Evolutionary conservation across 129 eudicot genomes (phyloP).

Genomic region (Flaveria trinervia): DNA sequence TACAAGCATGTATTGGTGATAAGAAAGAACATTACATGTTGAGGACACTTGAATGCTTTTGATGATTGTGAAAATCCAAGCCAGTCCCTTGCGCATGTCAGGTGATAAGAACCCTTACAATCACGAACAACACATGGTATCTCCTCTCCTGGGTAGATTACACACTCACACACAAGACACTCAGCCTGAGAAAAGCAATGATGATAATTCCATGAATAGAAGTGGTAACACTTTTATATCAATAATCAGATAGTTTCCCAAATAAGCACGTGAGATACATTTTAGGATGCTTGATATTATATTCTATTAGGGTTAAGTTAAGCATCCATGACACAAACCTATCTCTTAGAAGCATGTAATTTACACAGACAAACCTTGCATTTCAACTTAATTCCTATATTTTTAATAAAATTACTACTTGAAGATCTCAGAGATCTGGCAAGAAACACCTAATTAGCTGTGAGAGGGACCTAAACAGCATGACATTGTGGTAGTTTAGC

Average conservation of each 20-base stretch:
- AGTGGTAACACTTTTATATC: not conserved
- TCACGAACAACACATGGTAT: constrained; percentile 63
- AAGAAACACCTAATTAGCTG: no score
- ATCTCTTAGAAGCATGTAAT: not conserved
- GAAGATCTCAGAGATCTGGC: no score
- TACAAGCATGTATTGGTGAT: not conserved
- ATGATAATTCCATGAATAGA: not conserved
- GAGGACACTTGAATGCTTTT: constrained; percentile 84
- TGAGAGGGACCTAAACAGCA: no score
- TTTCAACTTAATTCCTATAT: not conserved
- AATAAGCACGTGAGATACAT: not conserved
- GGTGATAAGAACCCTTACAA: constrained; percentile 66
- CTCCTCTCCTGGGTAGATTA: constrained; percentile 65
- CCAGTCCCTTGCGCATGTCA: constrained; percentile 55
- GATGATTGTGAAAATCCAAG: constrained; percentile 45
- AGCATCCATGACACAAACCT: not conserved
- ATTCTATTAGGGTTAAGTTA: not conserved
- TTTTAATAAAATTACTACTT: not conserved
- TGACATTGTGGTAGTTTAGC: not conserved
- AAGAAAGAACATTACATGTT: constrained; percentile 60
- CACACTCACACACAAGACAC: constrained; percentile 60
- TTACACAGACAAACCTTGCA: not conserved
- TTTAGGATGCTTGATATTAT: not conserved
- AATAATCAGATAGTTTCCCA: not conserved
- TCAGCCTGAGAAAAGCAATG: constrained; percentile 51